phyloP scores from a whole-genome alignment of 352 stramenopile genomes.

The Phytophthora nicotianae region DNA sequence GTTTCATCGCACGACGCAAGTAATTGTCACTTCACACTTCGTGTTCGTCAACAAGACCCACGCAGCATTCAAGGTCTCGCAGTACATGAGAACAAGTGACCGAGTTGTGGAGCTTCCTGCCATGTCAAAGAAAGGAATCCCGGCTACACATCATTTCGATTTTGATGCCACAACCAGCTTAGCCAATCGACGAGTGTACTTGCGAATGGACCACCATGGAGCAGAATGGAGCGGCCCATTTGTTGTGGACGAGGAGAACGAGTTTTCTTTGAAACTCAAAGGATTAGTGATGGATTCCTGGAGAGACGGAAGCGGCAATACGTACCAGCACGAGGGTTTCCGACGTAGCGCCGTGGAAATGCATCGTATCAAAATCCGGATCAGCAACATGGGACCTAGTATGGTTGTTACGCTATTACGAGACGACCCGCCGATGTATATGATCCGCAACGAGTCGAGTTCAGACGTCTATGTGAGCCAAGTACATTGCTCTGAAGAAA shows the following conservation, averaged over 20 bases:
- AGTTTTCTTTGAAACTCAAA: constrained; percentile 82
- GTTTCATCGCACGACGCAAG: constrained; percentile 88
- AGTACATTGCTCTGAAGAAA: constrained; percentile 67
- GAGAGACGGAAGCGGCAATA: constrained; percentile 42
- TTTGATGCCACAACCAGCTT: constrained; percentile 65
- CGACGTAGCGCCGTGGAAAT: constrained; percentile 51
- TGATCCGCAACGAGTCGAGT: constrained; percentile 85
- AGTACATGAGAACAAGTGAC: constrained; percentile 65
- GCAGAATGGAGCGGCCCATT: constrained; percentile 87
- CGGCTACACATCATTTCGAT: constrained; percentile 64
- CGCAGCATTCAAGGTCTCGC: constrained; percentile 76
- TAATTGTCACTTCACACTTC: constrained; percentile 85
- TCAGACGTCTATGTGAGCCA: constrained; percentile 79
- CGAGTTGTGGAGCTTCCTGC: constrained; percentile 66
- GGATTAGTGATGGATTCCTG: constrained; percentile 59
- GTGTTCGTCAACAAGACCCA: constrained; percentile 89
- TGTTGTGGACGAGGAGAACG: constrained; percentile 81
- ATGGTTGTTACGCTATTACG: constrained; percentile 81
- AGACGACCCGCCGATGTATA: constrained; percentile 85
- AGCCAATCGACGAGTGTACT: constrained; percentile 62
- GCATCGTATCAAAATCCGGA: constrained; percentile 76
- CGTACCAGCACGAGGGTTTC: constrained; percentile 50
- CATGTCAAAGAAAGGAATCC: constrained; percentile 41
- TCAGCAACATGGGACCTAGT: constrained; percentile 75
- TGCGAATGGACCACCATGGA: constrained; percentile 76